Conservation (phyloP, 805 yeast species). For the Kregervanrija delftensis region DNA sequence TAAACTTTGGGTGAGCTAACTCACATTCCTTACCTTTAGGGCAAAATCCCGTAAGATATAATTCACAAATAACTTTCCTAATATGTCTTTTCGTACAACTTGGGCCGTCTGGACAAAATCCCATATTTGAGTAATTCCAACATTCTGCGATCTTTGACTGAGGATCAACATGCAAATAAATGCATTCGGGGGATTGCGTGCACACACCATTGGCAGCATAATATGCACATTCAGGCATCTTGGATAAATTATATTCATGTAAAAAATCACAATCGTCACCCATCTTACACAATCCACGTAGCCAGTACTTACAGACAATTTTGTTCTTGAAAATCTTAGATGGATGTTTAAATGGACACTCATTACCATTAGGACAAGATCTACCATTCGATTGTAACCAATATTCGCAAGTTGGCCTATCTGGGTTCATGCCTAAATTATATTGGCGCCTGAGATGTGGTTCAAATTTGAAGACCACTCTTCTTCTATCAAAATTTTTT, state of each 20-base stretch:
- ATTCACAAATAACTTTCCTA: conserved; percentile 66
- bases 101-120: conserved; percentile 92
- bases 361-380: conserved; percentile 78
- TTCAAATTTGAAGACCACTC: conserved; percentile 53
- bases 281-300: conserved; percentile 93
- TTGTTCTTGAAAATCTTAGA: conserved; percentile 55
- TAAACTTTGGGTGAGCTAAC: conserved; percentile 78
- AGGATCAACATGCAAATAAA: conserved; percentile 88
- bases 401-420: conserved; percentile 78
- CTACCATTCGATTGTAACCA: conserved; percentile 49
- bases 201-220: conserved; percentile 79
- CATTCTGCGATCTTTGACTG: conserved; percentile 85
- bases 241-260: conserved; percentile 88
- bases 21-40: conserved; percentile 81
- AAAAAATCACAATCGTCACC: conserved; percentile 94
- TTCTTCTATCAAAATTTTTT: conserved; percentile 5
- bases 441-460: conserved; percentile 75
- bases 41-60: conserved; percentile 85
- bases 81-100: conserved; percentile 77
- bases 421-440: conserved; percentile 79
- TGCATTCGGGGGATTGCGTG: conserved; percentile 90
- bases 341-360: conserved; percentile 81
- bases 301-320: conserved; percentile 97
- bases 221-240: conserved; percentile 95
- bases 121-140: conserved; percentile 65